Evolutionary conservation across 2,329 filamentous ascomycete genomes (phyloP).

Genomic region (Sporothrix schenckii): DNA sequence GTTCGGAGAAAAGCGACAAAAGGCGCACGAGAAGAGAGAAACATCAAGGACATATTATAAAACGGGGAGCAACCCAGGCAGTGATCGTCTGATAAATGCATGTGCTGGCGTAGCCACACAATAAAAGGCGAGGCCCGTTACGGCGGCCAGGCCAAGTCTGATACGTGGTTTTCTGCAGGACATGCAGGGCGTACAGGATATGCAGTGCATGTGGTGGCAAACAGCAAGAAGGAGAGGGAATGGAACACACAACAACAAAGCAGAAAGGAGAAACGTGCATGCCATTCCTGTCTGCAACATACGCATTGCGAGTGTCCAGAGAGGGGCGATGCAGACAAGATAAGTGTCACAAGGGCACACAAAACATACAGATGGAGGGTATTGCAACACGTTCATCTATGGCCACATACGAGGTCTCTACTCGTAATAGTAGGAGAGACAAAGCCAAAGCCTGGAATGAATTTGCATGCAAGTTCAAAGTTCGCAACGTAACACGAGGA

Average conservation of each 20-base stretch:
- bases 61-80: not conserved
- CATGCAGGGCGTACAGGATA: slow-evolving; percentile 20
- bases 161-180: slow-evolving; percentile 27
- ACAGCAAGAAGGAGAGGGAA: slow-evolving; percentile 3
- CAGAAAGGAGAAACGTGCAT: slow-evolving; percentile 6
- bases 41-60: not conserved
- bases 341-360: not conserved
- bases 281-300: slow-evolving; percentile 7
- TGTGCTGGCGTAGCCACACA: not conserved
- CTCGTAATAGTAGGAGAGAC: not conserved
- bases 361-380: slow-evolving; percentile 9
- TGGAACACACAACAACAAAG: not conserved
- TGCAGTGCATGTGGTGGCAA: not conserved
- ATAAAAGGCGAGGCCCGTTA: slow-evolving; percentile 25
- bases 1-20: slow-evolving; percentile 15
- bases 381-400: slow-evolving; percentile 13
- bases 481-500: not conserved
- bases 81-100: slow-evolving; percentile 31
- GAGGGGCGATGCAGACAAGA: not conserved
- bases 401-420: slow-evolving; percentile 17
- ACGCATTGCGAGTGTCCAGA: not conserved
- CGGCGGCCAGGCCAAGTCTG: slow-evolving; percentile 23
- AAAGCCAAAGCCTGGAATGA: not conserved
- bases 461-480: not conserved
- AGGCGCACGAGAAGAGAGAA: not conserved